Base-by-base conservation (phyloP, 768 basidiomycete species). In the Leccinum incarnatum region DNA sequence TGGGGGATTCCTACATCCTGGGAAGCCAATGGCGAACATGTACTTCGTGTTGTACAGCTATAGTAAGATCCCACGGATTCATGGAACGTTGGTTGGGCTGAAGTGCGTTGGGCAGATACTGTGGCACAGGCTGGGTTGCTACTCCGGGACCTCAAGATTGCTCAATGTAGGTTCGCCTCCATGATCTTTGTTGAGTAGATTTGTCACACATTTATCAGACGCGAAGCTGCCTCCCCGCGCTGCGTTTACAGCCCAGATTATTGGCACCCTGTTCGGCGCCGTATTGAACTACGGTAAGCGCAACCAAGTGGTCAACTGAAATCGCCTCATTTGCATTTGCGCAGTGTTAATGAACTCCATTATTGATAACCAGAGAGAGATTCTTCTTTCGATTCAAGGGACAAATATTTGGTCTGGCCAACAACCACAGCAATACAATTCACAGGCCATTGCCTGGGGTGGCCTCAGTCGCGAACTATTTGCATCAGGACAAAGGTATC, bases 141-240 rank as follows among this genome's bases (percentile, higher is more conserved):
- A 29, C 78, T 84, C 58, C 77, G 82, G 21, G 85, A 86, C 65
- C 74, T 86, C 23, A 87, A 86, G 69, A 80, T 69, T 25, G 65
- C 54, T 57, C 72, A 67, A 63, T 69, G 68, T 65, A 56, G 12
- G 62, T 40, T n/a, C 25, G 6, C 2, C 29, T 34, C 29, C 27
- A 47, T 27, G 25, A 40, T 10, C n/a, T 50, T 25, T 50, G 70
- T 72, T 76, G 77, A 48, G 77, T 77, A 69, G 77, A 79, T 68
- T 78, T 42, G 29, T 27, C 21, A 45, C 25, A 47, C 10, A 29
- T 49, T 81, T 53, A 78, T 74, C 2, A 65, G 79, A 65, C 56
- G 62, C 82, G 1, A 87, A 88, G 70, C 80, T 89, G 46, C 86
- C 88, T 27, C 85, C 87, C 23, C 83, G 86, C 14, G 77, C 80